phyloP scores from a whole-genome alignment of 805 yeast species.

The Lachancea thermotolerans region DNA sequence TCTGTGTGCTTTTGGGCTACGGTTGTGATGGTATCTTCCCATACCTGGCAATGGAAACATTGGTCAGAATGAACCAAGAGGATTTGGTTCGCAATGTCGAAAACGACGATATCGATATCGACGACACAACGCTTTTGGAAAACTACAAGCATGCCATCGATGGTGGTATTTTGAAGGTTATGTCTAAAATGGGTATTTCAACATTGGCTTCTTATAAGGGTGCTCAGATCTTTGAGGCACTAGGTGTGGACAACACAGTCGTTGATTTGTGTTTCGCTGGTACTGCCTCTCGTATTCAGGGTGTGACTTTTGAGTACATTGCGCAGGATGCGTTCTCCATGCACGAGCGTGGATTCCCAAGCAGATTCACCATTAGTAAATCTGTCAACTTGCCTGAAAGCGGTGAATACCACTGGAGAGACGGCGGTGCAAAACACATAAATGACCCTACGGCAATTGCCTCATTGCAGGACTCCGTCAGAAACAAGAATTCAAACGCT shows the following conservation, averaged over 20 bases:
- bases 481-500: conserved; percentile 91
- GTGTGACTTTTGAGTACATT: conserved; percentile 90
- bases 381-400: conserved; percentile 74
- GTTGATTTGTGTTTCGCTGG: conserved; percentile 95
- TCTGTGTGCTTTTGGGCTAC: conserved; percentile 89
- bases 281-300: conserved; percentile 93
- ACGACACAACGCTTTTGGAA: conserved; percentile 54
- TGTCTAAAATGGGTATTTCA: conserved; percentile 99
- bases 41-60: conserved; percentile 84
- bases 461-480: conserved; percentile 93
- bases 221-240: conserved; percentile 96
- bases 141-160: conserved; percentile 84
- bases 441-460: conserved; percentile 95
- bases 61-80: conserved; percentile 77
- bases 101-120: conserved; percentile 31
- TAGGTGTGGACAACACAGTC: conserved; percentile 92
- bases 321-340: conserved; percentile 94
- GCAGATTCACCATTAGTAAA: conserved; percentile 62
- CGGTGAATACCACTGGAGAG: conserved; percentile 98
- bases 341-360: conserved; percentile 89
- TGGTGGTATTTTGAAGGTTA: conserved; percentile 89
- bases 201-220: conserved; percentile 98
- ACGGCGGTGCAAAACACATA: conserved; percentile 94
- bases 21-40: conserved; percentile 98
- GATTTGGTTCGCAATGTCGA: conserved; percentile 53